A percentile compares a stretch with the other conserved stretches of the same genome.
Conservation (phyloP, 352 stramenopile genomes). For the Globisporangium takayamanum region DNA sequence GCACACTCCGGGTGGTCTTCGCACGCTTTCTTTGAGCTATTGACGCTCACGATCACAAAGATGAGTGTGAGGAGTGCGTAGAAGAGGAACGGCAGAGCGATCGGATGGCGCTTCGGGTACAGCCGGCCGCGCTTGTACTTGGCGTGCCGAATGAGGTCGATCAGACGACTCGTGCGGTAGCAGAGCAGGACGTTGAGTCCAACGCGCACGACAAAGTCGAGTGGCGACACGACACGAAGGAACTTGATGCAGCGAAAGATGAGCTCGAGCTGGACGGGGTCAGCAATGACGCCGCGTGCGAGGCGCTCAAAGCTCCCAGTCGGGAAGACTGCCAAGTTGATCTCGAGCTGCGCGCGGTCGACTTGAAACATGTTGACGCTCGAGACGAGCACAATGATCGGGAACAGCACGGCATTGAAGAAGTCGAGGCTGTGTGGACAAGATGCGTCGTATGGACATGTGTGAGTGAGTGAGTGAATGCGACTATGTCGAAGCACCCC, state of each 20-base stretch:
- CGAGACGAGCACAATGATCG: constrained; percentile 25
- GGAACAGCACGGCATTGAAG: constrained; percentile 25
- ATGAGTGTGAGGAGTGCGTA: constrained; percentile 5
- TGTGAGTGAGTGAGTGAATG: neutral
- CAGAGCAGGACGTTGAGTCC: constrained; percentile 11
- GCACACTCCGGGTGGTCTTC: constrained; percentile 4
- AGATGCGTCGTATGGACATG: neutral
- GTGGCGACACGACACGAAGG: constrained; percentile 14
- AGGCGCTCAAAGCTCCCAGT: constrained; percentile 21
- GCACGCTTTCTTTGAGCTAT: constrained; percentile 9
- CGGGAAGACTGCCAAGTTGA: constrained; percentile 30
- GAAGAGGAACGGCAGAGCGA: constrained; percentile 9
- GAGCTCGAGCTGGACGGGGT: constrained; percentile 19
- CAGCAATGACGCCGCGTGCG: constrained; percentile 16
- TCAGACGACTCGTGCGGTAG: constrained; percentile 9
- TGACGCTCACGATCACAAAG: constrained; percentile 14
- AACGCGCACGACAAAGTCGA: constrained; percentile 15
- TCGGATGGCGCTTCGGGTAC: constrained; percentile 10
- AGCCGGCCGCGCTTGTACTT: constrained; percentile 4
- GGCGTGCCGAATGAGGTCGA: constrained; percentile 9
- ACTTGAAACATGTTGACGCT: constrained; percentile 27
- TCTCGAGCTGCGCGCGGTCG: constrained; percentile 19
- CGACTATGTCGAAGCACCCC: neutral
- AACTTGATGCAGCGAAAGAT: constrained; percentile 10
- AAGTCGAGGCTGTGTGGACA: constrained; percentile 22